phyloP scores from a whole-genome alignment of 441 rosid species.

The Breynia disticha region DNA sequence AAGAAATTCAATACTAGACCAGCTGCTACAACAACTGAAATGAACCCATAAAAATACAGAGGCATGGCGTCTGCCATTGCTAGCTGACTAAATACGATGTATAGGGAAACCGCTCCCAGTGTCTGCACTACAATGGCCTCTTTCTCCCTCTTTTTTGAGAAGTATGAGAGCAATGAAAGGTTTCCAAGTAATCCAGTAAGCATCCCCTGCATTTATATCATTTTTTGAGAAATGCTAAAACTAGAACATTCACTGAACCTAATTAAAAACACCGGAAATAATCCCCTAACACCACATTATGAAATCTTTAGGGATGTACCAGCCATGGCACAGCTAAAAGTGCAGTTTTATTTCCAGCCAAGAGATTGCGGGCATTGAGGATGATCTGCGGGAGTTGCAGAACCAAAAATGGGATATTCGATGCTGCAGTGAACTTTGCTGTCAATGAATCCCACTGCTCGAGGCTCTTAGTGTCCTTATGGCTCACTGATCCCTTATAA shows the following conservation, averaged over 20 bases:
- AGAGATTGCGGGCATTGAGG: slow-evolving; percentile 71
- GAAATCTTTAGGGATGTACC: slow-evolving; percentile 24
- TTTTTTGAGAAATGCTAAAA: neutral
- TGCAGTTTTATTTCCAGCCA: slow-evolving; percentile 70
- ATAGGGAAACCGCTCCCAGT: slow-evolving; percentile 57
- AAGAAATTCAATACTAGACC: slow-evolving; percentile 55
- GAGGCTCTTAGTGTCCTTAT: slow-evolving; percentile 29
- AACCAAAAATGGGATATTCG: slow-evolving; percentile 72
- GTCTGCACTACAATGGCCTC: slow-evolving; percentile 79
- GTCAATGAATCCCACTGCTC: slow-evolving; percentile 80
- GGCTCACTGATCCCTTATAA: slow-evolving; percentile 31
- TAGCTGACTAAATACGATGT: slow-evolving; percentile 64
- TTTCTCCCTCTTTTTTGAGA: slow-evolving; percentile 67
- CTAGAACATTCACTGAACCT: neutral
- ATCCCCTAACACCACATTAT: too few species aligned
- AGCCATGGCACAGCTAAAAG: slow-evolving; percentile 91
- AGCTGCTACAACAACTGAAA: slow-evolving; percentile 44
- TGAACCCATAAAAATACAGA: slow-evolving; percentile 36
- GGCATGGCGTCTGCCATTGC: slow-evolving; percentile 88
- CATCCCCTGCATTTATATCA: slow-evolving; percentile 56
- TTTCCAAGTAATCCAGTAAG: slow-evolving; percentile 80
- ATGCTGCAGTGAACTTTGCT: slow-evolving; percentile 60
- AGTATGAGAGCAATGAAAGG: slow-evolving; percentile 78
- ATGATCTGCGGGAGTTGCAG: slow-evolving; percentile 86
- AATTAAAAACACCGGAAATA: neutral